A percentile compares a stretch with the other conserved stretches of the same genome.
These are phyloP conservation scores for Neurospora tetrasperma DNA, from an alignment of 495 filamentous ascomycete species.

Conservation along the genomic window DNA sequence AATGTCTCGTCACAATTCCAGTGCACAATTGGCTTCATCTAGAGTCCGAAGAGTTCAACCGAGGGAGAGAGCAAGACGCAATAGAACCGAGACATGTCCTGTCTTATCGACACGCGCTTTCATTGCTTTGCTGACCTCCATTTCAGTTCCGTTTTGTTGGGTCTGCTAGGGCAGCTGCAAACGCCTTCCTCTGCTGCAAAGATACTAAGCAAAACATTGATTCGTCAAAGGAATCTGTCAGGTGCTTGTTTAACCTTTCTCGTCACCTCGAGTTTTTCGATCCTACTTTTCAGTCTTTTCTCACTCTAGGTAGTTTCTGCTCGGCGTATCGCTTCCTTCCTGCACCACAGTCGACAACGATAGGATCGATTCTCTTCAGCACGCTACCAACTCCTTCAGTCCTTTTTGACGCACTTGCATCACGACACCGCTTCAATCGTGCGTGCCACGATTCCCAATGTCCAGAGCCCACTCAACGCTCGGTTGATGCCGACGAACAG, in stretches of 20 bases:
- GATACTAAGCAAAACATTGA: background rate
- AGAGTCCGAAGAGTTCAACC: background rate
- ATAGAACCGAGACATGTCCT: background rate
- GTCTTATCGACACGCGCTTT: background rate
- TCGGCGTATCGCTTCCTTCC: background rate
- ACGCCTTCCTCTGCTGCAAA: too few relatives aligned
- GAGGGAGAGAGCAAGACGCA: background rate
- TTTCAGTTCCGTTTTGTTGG: too few relatives aligned
- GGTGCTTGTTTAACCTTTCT: background rate
- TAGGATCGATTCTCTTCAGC: background rate
- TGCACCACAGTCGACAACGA: background rate
- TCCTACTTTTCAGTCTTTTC: background rate
- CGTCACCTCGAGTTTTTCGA: background rate
- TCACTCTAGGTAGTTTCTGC: background rate
- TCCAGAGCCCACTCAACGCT: background rate
- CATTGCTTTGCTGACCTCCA: too few relatives aligned
- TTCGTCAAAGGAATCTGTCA: background rate
- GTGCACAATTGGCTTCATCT: background rate
- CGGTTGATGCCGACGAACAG: background rate
- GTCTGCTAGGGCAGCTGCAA: too few relatives aligned
- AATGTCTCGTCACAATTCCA: slow-evolving; percentile 1
- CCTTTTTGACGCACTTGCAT: background rate
- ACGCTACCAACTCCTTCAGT: background rate
- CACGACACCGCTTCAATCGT: background rate
- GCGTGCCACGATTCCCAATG: background rate